Evolutionary conservation across 768 basidiomycete species (phyloP), one percentile per base, ranked within the genome.

Genomic region (Symmetrospora coprosmae): DNA sequence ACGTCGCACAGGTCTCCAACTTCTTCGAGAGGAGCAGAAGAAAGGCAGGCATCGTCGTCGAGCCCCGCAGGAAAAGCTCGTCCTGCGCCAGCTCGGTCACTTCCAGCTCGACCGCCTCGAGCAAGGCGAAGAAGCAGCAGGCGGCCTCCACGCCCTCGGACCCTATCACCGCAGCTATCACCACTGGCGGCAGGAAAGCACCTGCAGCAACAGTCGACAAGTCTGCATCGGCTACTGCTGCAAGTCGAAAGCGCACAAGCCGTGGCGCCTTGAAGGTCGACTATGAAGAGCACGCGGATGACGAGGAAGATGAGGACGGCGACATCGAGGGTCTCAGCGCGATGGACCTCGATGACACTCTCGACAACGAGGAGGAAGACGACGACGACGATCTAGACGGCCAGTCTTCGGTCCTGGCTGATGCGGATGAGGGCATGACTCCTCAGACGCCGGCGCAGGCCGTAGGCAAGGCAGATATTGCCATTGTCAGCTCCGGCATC

Each of bases 1-100:
- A 30, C 40, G n/a, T 39, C 21, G 9, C 8, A 7, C 55, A 58
- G 55, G 55, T 58, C 6, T 58, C 55, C 19, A 58, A 58, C 55
- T 58, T 58, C 55, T 58, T 58, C 31, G 55, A 58, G 33, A 25
- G 55, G 14, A 43, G 46, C 30, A 39, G 55, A 8, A 19, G 55
- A 16, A 58, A 58, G 35, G 55, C 55, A 30, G 43, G 43, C 25
- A 43, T 58, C 31, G 55, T 46, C 5, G 43, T 58, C 41, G 55
- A 31, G 27, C 33, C 55, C 31, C 49, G 49, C 38, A 6, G 49
- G 14, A 50, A 50, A 50, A 7, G 49, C 47, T 4, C 6, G 16
- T 31, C 27, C 6, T 23, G 23, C 21, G 55, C 39, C 28, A 31
- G 55, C 30, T n/a, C n/a, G 13, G 45, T 25, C 9, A 28, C 45